Conservation (phyloP, 208 protist species). For the Blastocrithidia nonstop region DNA sequence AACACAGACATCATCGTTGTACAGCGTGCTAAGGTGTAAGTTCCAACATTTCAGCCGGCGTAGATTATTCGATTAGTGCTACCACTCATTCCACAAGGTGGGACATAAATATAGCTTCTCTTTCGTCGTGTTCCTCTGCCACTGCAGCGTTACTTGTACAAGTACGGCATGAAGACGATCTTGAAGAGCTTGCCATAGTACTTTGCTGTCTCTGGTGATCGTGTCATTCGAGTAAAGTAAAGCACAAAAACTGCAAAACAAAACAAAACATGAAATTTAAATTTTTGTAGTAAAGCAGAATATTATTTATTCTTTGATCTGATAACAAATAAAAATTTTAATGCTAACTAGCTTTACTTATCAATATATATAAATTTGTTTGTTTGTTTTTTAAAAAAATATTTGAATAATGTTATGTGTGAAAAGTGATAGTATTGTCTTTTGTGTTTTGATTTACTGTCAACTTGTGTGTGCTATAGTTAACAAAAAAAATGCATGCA, state of each 20-base stretch:
- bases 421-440: no score
- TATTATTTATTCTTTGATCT: not conserved
- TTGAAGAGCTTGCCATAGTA: constrained; percentile 39
- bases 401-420: not conserved
- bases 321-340: not conserved
- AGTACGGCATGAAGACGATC: constrained; percentile 38
- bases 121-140: constrained; percentile 46
- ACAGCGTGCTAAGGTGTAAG: constrained; percentile 55
- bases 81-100: constrained; percentile 51
- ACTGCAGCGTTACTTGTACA: constrained; percentile 67
- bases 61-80: constrained; percentile 45
- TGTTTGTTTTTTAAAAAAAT: not conserved
- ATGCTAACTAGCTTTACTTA: not conserved
- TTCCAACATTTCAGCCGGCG: constrained; percentile 20
- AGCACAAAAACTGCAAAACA: not conserved
- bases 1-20: constrained; percentile 43
- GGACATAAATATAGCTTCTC: constrained; percentile 25
- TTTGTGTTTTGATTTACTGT: no score
- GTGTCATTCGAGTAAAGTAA: constrained; percentile 44
- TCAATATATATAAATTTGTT: not conserved
- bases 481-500: no score
- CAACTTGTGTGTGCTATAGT: no score
- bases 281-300: not conserved
- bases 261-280: constrained; percentile 2
- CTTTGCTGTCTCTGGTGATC: constrained; percentile 45